Base-by-base conservation (phyloP, 208 protist genomes). In the Crithidia sp. region DNA sequence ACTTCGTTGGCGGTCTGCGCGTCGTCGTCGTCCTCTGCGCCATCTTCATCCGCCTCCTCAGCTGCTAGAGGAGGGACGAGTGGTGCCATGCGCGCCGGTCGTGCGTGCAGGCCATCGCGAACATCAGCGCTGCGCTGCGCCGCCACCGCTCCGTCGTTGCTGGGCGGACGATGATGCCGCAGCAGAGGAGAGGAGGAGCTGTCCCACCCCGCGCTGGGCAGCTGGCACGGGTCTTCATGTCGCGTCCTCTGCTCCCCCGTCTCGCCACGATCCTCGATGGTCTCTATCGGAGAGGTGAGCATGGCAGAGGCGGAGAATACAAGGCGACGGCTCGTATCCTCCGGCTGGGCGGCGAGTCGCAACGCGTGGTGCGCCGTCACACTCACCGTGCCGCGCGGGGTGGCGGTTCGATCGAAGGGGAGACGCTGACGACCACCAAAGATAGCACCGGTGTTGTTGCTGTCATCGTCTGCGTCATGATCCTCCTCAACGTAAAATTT, bases 301-400 rank as follows among this genome's bases (percentile, higher is more conserved):
- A 61, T 41, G 36, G 53, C 43, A 16, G 65, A 70, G 4, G 65
- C 65, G 19, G 65, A 70, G 65, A 49, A 78, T 4, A 67, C 53
- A 10, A 78, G 66, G 43, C 67, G 67, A 43, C 73, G 73, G 17
- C 66, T 72, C 43, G 73, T 78, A 44, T 39, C 52, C 17, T 53
- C 17, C 2, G 53, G 41, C 39, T 39, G 36, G 40, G 17, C 49
- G 8, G 8, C 65, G 8, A 70, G 28, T 9, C 52, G 12, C 10
- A 70, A 19, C 3, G 54, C 41, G 13, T 40, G n/a, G 19, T 61
- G 53, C 14, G 43, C 54, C 0, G 65, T 50, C 7, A 43, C 53
- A n/a, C 61, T 40, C 5, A 40, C n/a, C 2, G 52, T 40, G 41
- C 6, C 40, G 52, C 40, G 49, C 41, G 37, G 64, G 1, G 52